These are phyloP conservation scores for Calonectria leucothoes DNA, from an alignment of 2,329 filamentous ascomycete genomes.

Conservation along the genomic window DNA sequence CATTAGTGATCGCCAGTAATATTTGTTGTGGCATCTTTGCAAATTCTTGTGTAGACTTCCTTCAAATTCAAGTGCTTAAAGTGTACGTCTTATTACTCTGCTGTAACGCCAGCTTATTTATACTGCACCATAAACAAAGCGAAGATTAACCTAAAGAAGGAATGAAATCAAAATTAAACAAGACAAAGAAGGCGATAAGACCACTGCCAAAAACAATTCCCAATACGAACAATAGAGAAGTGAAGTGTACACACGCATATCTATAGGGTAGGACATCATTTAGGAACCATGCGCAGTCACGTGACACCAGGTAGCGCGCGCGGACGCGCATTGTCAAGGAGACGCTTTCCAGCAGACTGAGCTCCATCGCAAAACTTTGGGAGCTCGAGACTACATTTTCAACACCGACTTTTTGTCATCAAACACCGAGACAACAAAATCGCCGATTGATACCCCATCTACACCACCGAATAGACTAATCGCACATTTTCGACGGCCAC, in stretches of 20 bases:
- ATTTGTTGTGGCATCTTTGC: too few species aligned
- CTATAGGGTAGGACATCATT: constrained; percentile 10
- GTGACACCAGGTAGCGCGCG: constrained; percentile 42
- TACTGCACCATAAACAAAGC: too few species aligned
- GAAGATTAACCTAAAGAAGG: too few species aligned
- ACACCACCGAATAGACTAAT: neutral
- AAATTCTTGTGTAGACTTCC: too few species aligned
- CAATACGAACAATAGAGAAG: neutral
- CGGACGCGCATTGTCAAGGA: constrained; percentile 39
- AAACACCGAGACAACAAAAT: constrained; percentile 11
- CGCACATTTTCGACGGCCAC: constrained; percentile 27
- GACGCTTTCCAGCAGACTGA: constrained; percentile 41
- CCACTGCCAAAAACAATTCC: too few species aligned
- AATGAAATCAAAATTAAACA: too few species aligned
- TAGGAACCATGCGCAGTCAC: constrained; percentile 33
- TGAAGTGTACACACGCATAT: accelerated
- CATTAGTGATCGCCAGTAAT: neutral
- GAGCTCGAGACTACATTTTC: constrained; percentile 32
- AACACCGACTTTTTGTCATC: constrained; percentile 19
- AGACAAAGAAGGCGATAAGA: too few species aligned
- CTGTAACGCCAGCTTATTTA: too few species aligned
- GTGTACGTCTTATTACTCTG: too few species aligned
- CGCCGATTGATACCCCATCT: constrained; percentile 13
- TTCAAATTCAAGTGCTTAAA: too few species aligned
- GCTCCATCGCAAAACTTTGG: constrained; percentile 51